These are phyloP conservation scores for Chaetomium tenue DNA, from an alignment of 495 filamentous ascomycete genomes.

Conservation along the genomic window DNA sequence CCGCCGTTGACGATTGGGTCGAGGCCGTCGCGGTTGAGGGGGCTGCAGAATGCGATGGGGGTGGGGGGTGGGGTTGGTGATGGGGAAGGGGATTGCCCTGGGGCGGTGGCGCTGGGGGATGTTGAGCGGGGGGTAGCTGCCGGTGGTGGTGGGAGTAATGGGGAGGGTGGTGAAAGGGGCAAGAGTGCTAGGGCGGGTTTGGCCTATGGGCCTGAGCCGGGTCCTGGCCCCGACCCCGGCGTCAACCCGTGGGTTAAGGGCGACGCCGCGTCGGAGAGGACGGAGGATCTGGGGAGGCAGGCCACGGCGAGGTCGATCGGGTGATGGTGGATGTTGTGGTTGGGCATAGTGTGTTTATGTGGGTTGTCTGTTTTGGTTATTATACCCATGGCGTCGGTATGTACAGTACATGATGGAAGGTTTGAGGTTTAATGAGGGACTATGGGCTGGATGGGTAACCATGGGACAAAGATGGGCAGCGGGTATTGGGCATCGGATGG, in stretches of 20 bases:
- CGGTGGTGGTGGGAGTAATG: background rate
- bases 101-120: background rate
- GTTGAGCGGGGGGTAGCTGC: background rate
- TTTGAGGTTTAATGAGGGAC: background rate
- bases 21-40: conserved; percentile 13
- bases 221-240: no score
- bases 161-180: background rate
- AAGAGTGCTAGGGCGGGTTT: background rate
- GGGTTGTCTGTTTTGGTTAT: no score
- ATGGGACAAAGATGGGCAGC: background rate
- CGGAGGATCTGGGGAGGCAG: conserved; percentile 13
- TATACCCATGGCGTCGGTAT: background rate
- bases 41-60: no score
- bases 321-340: background rate
- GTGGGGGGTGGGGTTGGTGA: conserved; percentile 3
- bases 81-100: background rate
- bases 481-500: background rate
- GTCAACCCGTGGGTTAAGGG: conserved; percentile 9
- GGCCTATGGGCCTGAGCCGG: background rate
- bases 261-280: conserved; percentile 7
- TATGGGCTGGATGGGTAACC: background rate
- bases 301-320: conserved; percentile 17
- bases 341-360: background rate
- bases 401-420: background rate
- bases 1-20: conserved; percentile 31